Percentiles rank a stretch among this genome's conserved stretches.
Evolutionary conservation across 1,284 basidiomycete genomes (phyloP).

Genomic region (Fomitiporia mediterranea): DNA sequence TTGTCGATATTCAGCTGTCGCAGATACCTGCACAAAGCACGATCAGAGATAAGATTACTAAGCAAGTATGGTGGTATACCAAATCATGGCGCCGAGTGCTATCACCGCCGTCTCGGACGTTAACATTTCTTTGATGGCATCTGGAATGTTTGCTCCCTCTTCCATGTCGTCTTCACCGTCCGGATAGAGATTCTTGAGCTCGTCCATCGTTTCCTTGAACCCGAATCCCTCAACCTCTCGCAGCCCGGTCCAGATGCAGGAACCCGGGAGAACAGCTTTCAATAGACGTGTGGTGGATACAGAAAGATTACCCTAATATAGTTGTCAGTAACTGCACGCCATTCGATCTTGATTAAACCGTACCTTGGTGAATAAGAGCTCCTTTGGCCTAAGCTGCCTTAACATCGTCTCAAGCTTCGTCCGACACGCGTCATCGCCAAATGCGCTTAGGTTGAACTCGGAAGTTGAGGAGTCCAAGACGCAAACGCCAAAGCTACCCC

Average conservation of each 20-base stretch:
- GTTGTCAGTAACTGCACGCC: not conserved
- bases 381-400: conserved; percentile 90
- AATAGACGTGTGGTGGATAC: conserved; percentile 78
- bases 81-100: conserved; percentile 86
- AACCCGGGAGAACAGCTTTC: conserved; percentile 71
- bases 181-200: conserved; percentile 69
- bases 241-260: conserved; percentile 85
- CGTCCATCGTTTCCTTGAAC: conserved; percentile 66
- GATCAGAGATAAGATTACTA: not conserved
- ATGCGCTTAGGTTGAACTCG: conserved; percentile 88
- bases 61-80: conserved; percentile 38
- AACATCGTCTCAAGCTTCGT: conserved; percentile 94
- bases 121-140: conserved; percentile 70
- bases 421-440: conserved; percentile 89
- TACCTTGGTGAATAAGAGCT: conserved; percentile 90
- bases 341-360: conserved; percentile 19
- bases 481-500: conserved; percentile 82
- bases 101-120: conserved; percentile 67
- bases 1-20: conserved; percentile 91
- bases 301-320: conserved; percentile 70
- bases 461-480: conserved; percentile 96
- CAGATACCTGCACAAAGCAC: conserved; percentile 57
- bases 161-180: conserved; percentile 43
- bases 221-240: conserved; percentile 78
- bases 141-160: conserved; percentile 57